Base-by-base conservation (phyloP, 2,329 filamentous ascomycete genomes). In the Paracamarosporium sp. region DNA sequence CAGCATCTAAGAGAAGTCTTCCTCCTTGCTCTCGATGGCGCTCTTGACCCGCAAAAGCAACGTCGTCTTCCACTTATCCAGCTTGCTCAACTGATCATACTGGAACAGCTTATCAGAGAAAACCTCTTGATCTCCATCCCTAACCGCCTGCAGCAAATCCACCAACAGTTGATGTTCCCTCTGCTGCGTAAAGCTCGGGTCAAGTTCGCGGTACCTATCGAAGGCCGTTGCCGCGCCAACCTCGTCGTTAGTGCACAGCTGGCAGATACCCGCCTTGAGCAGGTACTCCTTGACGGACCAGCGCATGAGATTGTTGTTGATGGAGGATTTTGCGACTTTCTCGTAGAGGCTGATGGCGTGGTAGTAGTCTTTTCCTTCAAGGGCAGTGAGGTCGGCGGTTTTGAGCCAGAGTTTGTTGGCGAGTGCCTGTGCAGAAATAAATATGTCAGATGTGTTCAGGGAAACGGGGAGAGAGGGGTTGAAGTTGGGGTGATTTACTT, bases 41-140 rank as follows among this genome's bases (percentile, higher is more conserved):
- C 89, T 88, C 88, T 97, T 97, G 70, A 97, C 85, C 67, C 88
- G 86, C 71, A 96, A 80, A 62, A 97, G 78, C 56, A 97, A 81
- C 30, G 90, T 91, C 50, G 91, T 97, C 89, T 97, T 97, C 94
- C 94, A 98, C 82, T 94, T 95, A 75, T 97, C 93, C 71, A 98
- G 81, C 83, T 95, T 95, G 80, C 89, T 95, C 80, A 97, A 84
- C 81, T 96, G 91, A 76, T 97, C 93, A 73, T 87, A 98, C 76
- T 94, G 88, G 82, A 90, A 96, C 62, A 96, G 78, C 68, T 93
- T 93, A 72, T 96, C 92, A 22, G 90, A 86, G 71, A 96, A 98
- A 60, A 85, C 83, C 69, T 97, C 92, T 75, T 90, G 89, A 69
- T 96, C 91, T 55, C 89, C 88, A 30, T 86, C 84, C 72, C 95